Evolutionary conservation across 768 basidiomycete genomes (phyloP), one percentile per base, ranked within the genome.

Genomic region (Cubamyces lactineus): DNA sequence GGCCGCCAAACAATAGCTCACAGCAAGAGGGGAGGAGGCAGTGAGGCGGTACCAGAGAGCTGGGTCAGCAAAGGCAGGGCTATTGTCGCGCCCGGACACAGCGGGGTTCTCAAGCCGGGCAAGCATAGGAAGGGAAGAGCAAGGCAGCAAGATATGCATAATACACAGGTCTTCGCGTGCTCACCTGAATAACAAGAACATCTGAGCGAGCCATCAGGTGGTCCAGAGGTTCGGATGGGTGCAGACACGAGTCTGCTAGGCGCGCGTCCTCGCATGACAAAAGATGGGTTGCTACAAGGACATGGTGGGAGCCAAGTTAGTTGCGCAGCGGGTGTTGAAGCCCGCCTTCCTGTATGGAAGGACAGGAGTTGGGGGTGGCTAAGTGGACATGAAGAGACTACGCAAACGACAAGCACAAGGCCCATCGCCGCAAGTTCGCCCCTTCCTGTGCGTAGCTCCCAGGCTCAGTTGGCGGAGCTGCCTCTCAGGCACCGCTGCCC

Each of bases 281-380:
- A 34, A 42, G 28, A 41, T 3, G 50, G 38, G 15, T 43, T 53
- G 55, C 53, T 23, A 39, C 17, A 51, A 24, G 28, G 41, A 61
- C 67, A 67, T 70, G 68, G 69, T 71, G 77, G 72, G 74, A 70
- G 68, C 75, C 71, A 64, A 65, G 73, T 63, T 79, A 80, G 76
- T 77, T 73, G 72, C 72, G 72, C 62, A 69, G 74, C 69, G 63
- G 61, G 64, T 66, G 66, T 61, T 66, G 66, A 61, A 72, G 75
- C 73, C 72, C 66, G 72, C 77, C 80, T 78, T 76, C 76, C 72
- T 78, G 77, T 77, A 24, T 68, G 69, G 74, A 78, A 75, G 79
- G 71, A 67, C 70, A 71, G 66, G 71, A 67, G 68, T 78, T 78
- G 78, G 78, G 80, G 80, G 77, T 56, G 69, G 65, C 62, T 67